Conservation (phyloP, 2,329 filamentous ascomycete species). For the Arthroderma sp. region DNA sequence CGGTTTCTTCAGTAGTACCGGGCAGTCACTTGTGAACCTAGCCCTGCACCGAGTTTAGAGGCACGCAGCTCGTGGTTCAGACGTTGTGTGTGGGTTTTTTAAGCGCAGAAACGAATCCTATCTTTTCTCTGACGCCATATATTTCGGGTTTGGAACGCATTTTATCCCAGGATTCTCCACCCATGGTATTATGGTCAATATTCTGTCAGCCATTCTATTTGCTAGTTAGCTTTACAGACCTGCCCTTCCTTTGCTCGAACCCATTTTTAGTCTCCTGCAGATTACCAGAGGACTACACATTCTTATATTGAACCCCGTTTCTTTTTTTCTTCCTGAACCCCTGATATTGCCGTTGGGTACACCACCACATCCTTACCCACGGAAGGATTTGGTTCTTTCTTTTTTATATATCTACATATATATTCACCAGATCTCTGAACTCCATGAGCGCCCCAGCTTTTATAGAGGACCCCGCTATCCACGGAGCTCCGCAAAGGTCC, state of each 20-base stretch:
- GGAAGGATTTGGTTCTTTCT: background rate
- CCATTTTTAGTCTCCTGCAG: constrained; percentile 9
- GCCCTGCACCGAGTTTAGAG: too few species aligned
- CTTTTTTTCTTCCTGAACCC: background rate
- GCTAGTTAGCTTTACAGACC: constrained; percentile 11
- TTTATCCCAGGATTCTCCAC: constrained; percentile 13
- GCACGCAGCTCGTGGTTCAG: background rate
- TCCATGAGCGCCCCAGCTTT: constrained; percentile 32
- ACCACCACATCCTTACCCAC: background rate
- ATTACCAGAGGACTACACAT: background rate
- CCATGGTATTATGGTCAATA: constrained; percentile 11
- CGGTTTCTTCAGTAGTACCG: background rate
- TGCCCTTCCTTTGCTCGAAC: constrained; percentile 11
- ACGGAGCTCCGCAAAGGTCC: constrained; percentile 28
- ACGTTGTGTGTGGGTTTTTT: constrained; percentile 1
- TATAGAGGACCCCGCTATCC: constrained; percentile 29
- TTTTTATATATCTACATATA: background rate
- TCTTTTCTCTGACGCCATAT: constrained; percentile 4
- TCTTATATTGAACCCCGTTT: background rate
- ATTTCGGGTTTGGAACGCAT: background rate
- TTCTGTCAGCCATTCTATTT: constrained; percentile 15
- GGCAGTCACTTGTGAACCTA: background rate
- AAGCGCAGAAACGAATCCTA: background rate
- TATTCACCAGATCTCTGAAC: constrained; percentile 13
- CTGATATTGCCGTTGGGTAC: background rate